A percentile compares a stretch with the other conserved stretches of the same genome.
These are phyloP conservation scores for Casuarina cunninghamiana DNA, from an alignment of 306 rosid genomes.

Conservation along the genomic window DNA sequence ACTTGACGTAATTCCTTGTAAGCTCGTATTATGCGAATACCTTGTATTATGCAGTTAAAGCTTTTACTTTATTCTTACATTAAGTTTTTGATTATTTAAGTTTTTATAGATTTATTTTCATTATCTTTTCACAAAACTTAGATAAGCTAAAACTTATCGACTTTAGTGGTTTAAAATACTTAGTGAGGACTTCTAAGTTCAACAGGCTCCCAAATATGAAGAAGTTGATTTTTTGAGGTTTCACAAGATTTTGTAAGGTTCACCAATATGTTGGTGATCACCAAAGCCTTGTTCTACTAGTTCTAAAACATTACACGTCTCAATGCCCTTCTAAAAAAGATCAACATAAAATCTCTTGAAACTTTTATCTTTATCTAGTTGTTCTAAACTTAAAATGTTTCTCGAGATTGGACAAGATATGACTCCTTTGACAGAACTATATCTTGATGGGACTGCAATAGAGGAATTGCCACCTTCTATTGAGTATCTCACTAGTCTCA, in stretches of 20 bases:
- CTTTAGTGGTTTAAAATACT: conserved; percentile 16
- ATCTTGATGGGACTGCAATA: background rate
- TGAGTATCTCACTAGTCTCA: background rate
- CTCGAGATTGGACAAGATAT: conserved; percentile 26
- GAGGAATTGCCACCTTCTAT: background rate
- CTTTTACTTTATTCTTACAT: background rate
- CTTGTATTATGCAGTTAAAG: too few relatives aligned
- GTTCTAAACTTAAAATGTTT: conserved; percentile 11
- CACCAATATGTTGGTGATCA: conserved; percentile 16
- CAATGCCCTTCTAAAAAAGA: background rate
- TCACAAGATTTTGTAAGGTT: conserved; percentile 14
- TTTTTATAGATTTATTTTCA: background rate
- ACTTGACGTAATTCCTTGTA: too few relatives aligned
- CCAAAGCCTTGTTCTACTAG: conserved; percentile 11
- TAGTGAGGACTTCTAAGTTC: conserved; percentile 17
- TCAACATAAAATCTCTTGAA: conserved; percentile 29
- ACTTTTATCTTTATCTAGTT: conserved; percentile 9
- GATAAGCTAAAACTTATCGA: conserved; percentile 24
- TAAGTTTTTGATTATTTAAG: too few relatives aligned
- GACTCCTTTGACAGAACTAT: background rate
- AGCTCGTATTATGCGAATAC: too few relatives aligned
- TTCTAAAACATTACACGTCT: conserved; percentile 23
- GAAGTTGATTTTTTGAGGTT: conserved; percentile 22
- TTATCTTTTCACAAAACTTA: background rate
- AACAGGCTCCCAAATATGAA: conserved; percentile 18